Percentiles rank a stretch among this genome's conserved stretches.
Conservation (phyloP, 2,329 filamentous ascomycete genomes). For the Fusarium lyarnte region DNA sequence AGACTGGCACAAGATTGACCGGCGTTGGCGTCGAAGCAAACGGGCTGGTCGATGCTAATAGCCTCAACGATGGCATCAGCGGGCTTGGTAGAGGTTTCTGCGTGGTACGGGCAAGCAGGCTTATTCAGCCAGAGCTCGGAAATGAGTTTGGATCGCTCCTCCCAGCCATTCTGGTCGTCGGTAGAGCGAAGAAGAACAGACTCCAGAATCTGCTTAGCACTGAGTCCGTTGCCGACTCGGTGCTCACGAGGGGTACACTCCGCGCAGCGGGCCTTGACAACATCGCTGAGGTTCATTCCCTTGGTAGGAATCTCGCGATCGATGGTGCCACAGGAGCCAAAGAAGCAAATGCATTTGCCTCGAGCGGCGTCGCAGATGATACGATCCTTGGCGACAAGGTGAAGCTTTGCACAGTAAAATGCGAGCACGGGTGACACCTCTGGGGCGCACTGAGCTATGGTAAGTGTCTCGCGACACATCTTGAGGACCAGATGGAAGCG, state of each 20-base stretch:
- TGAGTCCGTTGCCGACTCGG: constrained; percentile 13
- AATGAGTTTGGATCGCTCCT: not conserved
- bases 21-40: not conserved
- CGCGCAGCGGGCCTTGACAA: constrained; percentile 27
- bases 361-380: constrained; percentile 21
- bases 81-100: not conserved
- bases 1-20: not conserved
- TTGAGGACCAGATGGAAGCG: not conserved
- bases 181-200: constrained; percentile 22
- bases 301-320: not conserved
- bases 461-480: constrained; percentile 39
- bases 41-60: not conserved
- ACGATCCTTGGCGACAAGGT: constrained; percentile 31
- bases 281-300: not conserved
- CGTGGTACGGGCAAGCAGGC: constrained; percentile 17
- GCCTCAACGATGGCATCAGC: too few species aligned
- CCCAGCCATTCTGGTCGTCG: not conserved
- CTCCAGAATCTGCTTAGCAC: constrained; percentile 17
- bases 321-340: constrained; percentile 39
- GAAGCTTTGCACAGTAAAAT: constrained; percentile 39
- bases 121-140: constrained; percentile 15
- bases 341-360: constrained; percentile 35
- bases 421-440: not conserved
- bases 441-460: constrained; percentile 39
- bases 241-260: constrained; percentile 33